phyloP scores from a whole-genome alignment of 176 grass and related monocot genomes.

The Eleusine indica region DNA sequence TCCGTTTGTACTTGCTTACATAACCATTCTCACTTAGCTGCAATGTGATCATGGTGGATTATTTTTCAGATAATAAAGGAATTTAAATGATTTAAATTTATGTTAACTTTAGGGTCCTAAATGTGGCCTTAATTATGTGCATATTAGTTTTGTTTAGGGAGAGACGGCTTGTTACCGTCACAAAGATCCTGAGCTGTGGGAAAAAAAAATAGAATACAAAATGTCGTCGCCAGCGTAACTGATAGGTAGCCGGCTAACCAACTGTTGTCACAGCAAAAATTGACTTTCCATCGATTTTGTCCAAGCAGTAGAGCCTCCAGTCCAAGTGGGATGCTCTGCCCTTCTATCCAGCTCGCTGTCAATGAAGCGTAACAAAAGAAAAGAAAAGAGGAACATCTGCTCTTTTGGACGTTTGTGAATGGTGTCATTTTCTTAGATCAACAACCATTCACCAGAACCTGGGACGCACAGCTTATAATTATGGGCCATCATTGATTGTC shows the following conservation, averaged over 20 bases:
- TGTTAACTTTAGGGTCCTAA: no score
- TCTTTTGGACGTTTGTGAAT: neutral
- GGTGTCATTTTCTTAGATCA: constrained; percentile 21
- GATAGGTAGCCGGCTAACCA: neutral
- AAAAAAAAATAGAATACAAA: neutral
- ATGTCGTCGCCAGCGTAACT: neutral
- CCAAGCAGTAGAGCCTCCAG: no score
- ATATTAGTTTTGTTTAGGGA: no score
- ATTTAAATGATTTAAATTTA: no score
- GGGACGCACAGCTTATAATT: neutral
- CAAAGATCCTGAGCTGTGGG: neutral
- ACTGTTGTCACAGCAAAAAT: neutral
- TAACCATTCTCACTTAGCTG: no score
- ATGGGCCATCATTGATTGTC: neutral
- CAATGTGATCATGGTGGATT: no score
- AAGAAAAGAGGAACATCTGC: neutral
- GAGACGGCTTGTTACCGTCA: neutral
- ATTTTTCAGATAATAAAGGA: no score
- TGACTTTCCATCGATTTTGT: neutral
- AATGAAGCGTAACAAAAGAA: neutral
- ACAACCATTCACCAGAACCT: constrained; percentile 12
- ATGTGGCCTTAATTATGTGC: no score
- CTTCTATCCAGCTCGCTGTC: neutral
- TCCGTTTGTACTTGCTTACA: no score
- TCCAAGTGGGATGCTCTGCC: neutral